Base-by-base conservation (phyloP, 805 yeast genomes). In the Cyberlindnera nakhonratchasimensis region DNA sequence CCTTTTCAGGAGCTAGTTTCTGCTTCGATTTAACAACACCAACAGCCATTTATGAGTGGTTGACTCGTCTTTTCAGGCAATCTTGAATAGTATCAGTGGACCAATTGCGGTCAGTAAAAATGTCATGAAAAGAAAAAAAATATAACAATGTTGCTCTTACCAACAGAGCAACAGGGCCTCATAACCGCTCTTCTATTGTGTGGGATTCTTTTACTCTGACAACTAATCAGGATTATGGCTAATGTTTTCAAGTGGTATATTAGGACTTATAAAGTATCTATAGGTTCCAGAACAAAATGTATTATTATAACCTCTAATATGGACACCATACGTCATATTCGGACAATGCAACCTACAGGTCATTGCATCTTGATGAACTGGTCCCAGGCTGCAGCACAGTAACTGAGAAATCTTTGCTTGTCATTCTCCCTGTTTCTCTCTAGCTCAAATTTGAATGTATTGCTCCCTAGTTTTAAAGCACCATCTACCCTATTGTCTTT, bases 1-100 rank as follows among this genome's bases (percentile, higher is more conserved):
- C 99, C 63, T 86, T 88, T 58, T 90, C 98, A 1, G 96, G 95
- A 17, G 90, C 85, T 31, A 81, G 69, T 52, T 84, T 85, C 50
- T 76, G 85, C 57, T 80, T 80, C n/a, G 55, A 48, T 49, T 58
- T 58, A 19, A 55, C 48, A 17, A 54, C 60, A 33, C 60, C 62
- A 16, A 57, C 57, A n/a, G 59, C 56, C 62, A 58, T 56, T n/a
- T n/a, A n/a, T n/a, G n/a, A n/a, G n/a, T n/a, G n/a, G n/a, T n/a
- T n/a, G n/a, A n/a, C n/a, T n/a, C n/a, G n/a, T n/a, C n/a, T n/a
- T n/a, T n/a, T n/a, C n/a, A n/a, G n/a, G n/a, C n/a, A n/a, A n/a
- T n/a, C n/a, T n/a, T n/a, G n/a, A n/a, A n/a, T n/a, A n/a, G n/a
- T n/a, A n/a, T n/a, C n/a, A n/a, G n/a, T n/a, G n/a, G 6, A 31